Evolutionary conservation across 2,329 filamentous ascomycete species (phyloP), one percentile per base, ranked within the genome.

Genomic region (Aspergillus carbonarius): DNA sequence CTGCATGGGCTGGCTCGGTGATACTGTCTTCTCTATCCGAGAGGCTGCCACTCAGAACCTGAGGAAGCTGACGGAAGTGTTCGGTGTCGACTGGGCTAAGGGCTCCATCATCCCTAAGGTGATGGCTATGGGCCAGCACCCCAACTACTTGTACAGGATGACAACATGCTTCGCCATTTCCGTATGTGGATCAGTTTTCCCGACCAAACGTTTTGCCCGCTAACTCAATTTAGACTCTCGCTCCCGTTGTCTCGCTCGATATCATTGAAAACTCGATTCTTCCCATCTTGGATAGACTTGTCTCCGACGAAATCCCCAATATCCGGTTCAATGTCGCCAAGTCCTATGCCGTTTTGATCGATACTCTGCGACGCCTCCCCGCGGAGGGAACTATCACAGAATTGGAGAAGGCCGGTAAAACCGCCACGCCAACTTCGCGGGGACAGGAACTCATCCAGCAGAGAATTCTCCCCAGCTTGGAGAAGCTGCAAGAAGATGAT

Each of bases 241-340:
- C 95, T 30, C 90, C 90, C 32, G 96, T 96, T 55, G 91, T 99
- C 69, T 96, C 90, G 74, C 85, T 98, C 68, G 91, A 93, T 59
- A 93, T 98, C 60, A 96, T 99, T 74, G 88, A 91, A 72, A 89
- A 90, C 73, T 95, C 92, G 34, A 96, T 99, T 67, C 85, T 99
- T 20, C 95, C 95, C 39, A 98, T 99, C 83, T 86, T 99, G 73
- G 91, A 96, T 77, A 92, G 93, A 80, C 89, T 99, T 55, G 92
- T 96, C 54, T 85, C 86, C 47, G 95, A 99, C 73, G 92, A 96
- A 46, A 99, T 99, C 63, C 95, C 95, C 66, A 99, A 99, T 80
- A 99, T 99, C 74, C 92, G 95, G 53, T 99, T 99, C 85, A 99
- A 99, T 77, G 95, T 99, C 49, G 95, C 95, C 68, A 99, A 99